Evolutionary conservation across 495 filamentous ascomycete species (phyloP).

Genomic region (Emericellopsis terricola): DNA sequence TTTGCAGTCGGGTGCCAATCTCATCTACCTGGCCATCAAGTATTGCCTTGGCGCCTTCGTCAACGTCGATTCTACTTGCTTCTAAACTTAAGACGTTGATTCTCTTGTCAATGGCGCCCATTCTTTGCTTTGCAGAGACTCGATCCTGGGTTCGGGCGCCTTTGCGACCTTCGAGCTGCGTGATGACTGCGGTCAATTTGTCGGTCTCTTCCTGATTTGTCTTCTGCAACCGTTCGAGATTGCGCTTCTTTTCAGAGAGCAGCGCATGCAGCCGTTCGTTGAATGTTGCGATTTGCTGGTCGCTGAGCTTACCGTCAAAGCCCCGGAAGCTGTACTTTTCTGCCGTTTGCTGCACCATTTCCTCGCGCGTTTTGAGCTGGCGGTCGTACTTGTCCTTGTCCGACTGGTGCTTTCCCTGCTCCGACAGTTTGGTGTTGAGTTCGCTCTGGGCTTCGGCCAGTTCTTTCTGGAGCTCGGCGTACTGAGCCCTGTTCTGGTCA

Average conservation of each 20-base stretch:
- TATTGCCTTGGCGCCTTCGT: constrained; percentile 64
- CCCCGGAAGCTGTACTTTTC: constrained; percentile 67
- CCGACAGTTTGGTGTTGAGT: constrained; percentile 56
- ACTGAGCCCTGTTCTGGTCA: constrained; percentile 38
- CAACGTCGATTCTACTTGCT: constrained; percentile 50
- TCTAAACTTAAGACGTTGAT: constrained; percentile 41
- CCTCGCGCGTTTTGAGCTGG: constrained; percentile 47
- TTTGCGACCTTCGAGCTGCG: constrained; percentile 48
- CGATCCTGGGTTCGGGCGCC: constrained; percentile 53
- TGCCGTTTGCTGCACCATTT: constrained; percentile 61
- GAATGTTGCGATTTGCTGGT: constrained; percentile 54
- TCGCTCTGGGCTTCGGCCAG: constrained; percentile 38
- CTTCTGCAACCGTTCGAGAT: constrained; percentile 52
- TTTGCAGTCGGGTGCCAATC: constrained; percentile 38
- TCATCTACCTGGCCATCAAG: constrained; percentile 59
- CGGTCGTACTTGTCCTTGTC: constrained; percentile 74
- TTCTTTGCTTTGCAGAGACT: constrained; percentile 45
- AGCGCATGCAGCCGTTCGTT: constrained; percentile 59
- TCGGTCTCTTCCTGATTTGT: constrained; percentile 55
- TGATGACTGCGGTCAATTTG: constrained; percentile 44
- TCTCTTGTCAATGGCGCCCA: constrained; percentile 49
- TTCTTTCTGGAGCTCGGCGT: constrained; percentile 42
- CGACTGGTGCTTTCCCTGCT: constrained; percentile 69
- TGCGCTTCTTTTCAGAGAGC: constrained; percentile 55
- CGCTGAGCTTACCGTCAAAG: constrained; percentile 61